Conservation (phyloP, 2,329 filamentous ascomycete genomes). For the Bimuria novae-zelandiae region DNA sequence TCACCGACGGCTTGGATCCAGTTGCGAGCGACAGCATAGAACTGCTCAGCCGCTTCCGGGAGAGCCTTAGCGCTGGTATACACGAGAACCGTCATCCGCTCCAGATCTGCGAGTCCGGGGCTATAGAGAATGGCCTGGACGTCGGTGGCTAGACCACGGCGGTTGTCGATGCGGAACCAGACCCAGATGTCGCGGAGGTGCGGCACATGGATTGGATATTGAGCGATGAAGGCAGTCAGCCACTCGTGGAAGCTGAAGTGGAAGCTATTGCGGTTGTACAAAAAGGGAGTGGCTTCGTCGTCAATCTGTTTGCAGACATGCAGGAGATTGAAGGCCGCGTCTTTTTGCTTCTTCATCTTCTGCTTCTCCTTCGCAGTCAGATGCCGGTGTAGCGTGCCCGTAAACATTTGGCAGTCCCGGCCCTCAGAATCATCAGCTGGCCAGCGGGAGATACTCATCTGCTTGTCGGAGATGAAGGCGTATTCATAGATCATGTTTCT, state of each 20-base stretch:
- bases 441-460: neutral
- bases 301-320: neutral
- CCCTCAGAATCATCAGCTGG: neutral
- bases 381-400: neutral
- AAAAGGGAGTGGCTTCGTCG: neutral
- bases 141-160: neutral
- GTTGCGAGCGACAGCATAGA: neutral
- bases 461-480: neutral
- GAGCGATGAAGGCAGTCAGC: neutral
- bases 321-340: neutral
- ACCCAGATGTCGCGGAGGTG: neutral
- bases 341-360: neutral
- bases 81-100: neutral
- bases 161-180: neutral
- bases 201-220: neutral
- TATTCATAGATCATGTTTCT: neutral
- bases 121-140: neutral
- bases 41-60: neutral
- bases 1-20: neutral
- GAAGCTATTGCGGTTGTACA: neutral
- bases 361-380: neutral
- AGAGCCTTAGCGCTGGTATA: neutral
- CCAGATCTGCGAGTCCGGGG: neutral
- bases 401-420: neutral
- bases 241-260: neutral